Conservation (phyloP, 371 early-diverging fungal species). For the Lichtheimia ramosa region DNA sequence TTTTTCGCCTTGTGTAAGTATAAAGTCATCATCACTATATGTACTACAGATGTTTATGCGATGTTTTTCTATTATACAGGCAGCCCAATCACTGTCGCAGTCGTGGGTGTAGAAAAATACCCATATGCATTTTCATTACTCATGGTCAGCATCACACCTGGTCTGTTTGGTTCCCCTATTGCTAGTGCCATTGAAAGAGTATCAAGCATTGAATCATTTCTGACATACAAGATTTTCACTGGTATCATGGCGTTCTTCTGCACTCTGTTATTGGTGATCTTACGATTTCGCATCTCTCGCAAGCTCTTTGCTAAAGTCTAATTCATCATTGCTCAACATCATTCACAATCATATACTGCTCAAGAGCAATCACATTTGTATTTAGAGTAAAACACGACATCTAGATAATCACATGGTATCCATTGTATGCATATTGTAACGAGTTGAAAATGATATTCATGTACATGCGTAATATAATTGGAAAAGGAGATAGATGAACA, state of each 20-base stretch:
- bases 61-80: background rate
- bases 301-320: conserved; percentile 5
- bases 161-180: conserved; percentile 31
- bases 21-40: too few species aligned
- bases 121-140: conserved; percentile 32
- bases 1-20: conserved; percentile 20
- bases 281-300: conserved; percentile 21
- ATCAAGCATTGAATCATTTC: conserved; percentile 18
- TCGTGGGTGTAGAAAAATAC: conserved; percentile 35
- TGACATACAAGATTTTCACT: conserved; percentile 34
- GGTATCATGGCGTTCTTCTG: conserved; percentile 22
- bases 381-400: too few species aligned
- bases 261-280: conserved; percentile 18
- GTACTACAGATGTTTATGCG: too few species aligned
- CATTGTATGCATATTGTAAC: too few species aligned
- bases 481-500: too few species aligned
- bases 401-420: too few species aligned
- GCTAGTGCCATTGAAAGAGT: conserved; percentile 31
- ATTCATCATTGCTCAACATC: background rate
- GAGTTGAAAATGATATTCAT: too few species aligned
- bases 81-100: conserved; percentile 16
- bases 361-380: too few species aligned
- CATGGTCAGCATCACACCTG: conserved; percentile 8
- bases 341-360: too few species aligned
- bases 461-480: too few species aligned